phyloP scores from a whole-genome alignment of 108 stramenopile genomes.

The Thalassiosira profunda region DNA sequence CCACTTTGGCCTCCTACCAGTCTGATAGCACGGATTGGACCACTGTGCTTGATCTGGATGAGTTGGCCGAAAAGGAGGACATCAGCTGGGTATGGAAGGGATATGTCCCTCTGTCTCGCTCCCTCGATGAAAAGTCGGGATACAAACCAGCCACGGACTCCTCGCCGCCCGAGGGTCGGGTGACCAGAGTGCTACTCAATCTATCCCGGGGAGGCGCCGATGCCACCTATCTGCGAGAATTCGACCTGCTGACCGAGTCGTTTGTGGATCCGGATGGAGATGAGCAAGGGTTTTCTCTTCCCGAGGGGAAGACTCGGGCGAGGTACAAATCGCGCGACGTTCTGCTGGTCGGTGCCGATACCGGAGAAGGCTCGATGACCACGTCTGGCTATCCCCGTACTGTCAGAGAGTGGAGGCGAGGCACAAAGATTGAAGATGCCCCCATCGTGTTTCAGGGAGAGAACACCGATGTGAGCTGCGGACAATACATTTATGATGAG shows the following conservation, averaged over 20 bases:
- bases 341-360: conserved; percentile 72
- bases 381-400: conserved; percentile 93
- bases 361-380: conserved; percentile 68
- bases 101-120: conserved; percentile 54
- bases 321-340: conserved; percentile 52
- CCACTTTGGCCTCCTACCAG: conserved; percentile 68
- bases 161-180: conserved; percentile 35
- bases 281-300: conserved; percentile 58
- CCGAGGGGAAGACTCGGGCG: conserved; percentile 82
- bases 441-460: conserved; percentile 91
- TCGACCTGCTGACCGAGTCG: conserved; percentile 75
- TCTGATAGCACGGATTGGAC: conserved; percentile 66
- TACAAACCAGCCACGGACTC: too few species aligned
- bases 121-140: conserved; percentile 59
- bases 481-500: conserved; percentile 71
- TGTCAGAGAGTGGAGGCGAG: conserved; percentile 90
- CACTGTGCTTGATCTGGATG: conserved; percentile 90
- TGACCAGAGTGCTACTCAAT: conserved; percentile 65
- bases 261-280: conserved; percentile 76
- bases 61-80: conserved; percentile 65
- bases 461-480: conserved; percentile 81
- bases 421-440: conserved; percentile 86
- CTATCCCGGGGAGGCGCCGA: conserved; percentile 93
- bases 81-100: conserved; percentile 94
- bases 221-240: conserved; percentile 88